Evolutionary conservation across 176 grass and related monocot species (phyloP), one percentile per base, ranked within the genome.

Genomic region (Ensete glaucum): DNA sequence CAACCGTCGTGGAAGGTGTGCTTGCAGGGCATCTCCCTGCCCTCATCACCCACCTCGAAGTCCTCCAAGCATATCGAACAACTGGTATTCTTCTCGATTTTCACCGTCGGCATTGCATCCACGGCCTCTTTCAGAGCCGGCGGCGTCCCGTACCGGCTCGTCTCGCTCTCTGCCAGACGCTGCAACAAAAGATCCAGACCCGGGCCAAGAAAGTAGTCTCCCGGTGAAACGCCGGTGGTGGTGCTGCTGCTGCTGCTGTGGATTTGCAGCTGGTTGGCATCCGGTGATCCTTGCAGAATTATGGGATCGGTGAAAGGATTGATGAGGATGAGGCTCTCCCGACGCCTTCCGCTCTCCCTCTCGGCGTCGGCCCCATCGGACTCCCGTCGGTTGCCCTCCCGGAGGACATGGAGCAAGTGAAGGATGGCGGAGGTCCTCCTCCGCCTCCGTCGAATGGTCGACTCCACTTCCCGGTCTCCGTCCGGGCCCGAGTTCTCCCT

Each of bases 21-120:
- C 27, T 65, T 77, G 48, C 75, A 77, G 48, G 75, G 75, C 75
- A 48, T 64, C 60, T 77, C 75, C 75, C 60, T 51, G 1, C 60
- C 75, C 60, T 77, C 75, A 12, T 11, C 75, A 8, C 60, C 49
- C 19, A 77, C 21, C 3, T 50, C 75, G 1, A 77, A 77, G 19
- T 77, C 75, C 22, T 77, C 75, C 60, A 77, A 27, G 50, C 75
- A 77, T 17, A 77, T 59, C n/a, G 75, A 77, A 49, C 75, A 77
- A 21, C 23, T 65, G 13, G 51, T 52, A 1, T 19, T 59, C 25
- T 67, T 21, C 21, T 51, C 21, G 3, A 75, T 75, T 27, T 75
- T 82, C 52, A 82, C 53, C 1, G 54, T 50, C 8, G 60, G 72
- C 73, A 82, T 75, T 29, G 59, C 71, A 55, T 82, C 60, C 50